phyloP scores from a whole-genome alignment of 495 filamentous ascomycete genomes.

The Xylaria acuta region DNA sequence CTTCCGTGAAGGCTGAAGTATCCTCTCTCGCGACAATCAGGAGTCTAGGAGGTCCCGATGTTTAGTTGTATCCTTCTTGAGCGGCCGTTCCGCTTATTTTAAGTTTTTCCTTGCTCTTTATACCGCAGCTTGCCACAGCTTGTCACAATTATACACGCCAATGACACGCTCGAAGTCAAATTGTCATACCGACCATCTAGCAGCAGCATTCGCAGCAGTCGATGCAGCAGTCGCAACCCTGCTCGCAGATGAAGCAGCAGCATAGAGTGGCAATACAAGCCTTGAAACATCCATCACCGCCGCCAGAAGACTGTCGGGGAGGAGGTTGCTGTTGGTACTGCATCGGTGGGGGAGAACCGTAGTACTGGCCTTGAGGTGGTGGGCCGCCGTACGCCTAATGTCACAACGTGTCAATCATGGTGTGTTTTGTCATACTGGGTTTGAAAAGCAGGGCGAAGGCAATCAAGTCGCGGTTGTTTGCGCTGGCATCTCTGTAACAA shows the following conservation, averaged over 20 bases:
- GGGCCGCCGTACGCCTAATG: constrained; percentile 39
- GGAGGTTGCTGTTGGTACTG: constrained; percentile 68
- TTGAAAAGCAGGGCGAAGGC: neutral
- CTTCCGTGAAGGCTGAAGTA: neutral
- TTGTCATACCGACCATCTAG: neutral
- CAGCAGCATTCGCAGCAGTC: constrained; percentile 69
- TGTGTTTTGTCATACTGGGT: neutral
- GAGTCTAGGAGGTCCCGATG: neutral
- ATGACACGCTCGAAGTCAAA: neutral
- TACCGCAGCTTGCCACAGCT: neutral
- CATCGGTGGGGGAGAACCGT: constrained; percentile 48
- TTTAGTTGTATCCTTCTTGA: neutral
- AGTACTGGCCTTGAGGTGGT: constrained; percentile 32
- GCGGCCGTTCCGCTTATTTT: neutral
- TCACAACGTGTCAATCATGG: constrained; percentile 24
- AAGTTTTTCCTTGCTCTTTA: neutral
- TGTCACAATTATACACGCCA: neutral
- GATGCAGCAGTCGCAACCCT: constrained; percentile 79
- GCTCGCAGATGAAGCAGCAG: constrained; percentile 81
- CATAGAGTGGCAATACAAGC: constrained; percentile 73
- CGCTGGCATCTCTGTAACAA: neutral
- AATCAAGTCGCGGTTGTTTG: constrained; percentile 10
- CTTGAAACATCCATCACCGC: constrained; percentile 66
- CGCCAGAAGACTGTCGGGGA: constrained; percentile 52
- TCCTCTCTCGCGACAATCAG: neutral